Evolutionary conservation across 2,329 filamentous ascomycete genomes (phyloP), one percentile per base, ranked within the genome.

Genomic region (Microthyrium microscopicum): DNA sequence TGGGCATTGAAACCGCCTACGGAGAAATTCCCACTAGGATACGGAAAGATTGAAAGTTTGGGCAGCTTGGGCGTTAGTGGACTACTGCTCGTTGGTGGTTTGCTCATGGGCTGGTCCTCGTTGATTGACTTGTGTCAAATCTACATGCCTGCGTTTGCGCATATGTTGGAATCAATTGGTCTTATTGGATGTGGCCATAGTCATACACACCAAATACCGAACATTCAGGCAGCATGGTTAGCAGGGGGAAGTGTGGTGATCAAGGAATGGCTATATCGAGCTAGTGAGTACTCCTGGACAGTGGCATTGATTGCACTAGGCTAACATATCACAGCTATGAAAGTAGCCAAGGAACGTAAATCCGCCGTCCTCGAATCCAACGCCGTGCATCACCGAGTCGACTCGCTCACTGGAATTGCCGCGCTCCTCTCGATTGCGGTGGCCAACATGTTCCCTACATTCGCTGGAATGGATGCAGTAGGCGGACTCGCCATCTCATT

Each of bases 191-290:
- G 82, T 48, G 62, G 66, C 38, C 74, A 79, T 51, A 61, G 54
- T 16, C 41, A 43, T 26, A 37, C 29, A 26, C 59, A 62, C 44
- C 40, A 49, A 5, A 51, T 55, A 4, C 89, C 89, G 0, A 92
- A 82, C 54, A 69, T 98, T 43, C 85, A 95, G 53, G 89, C 89
- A 16, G 87, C 82, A 5, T 98, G 89, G 89, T 61, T 98, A 39
- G 87, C 89, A 22, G 78, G 72, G 26, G 87, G 82, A 15, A 93
- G 83, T 2, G 89, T 98, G 37, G 56, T 83, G 18, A 63, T 95
- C 47, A 98, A 98, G 58, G 89, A 98, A 57, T 98, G 85, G 82
- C 63, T 98, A 18, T 98, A 95, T 52, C 77, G 79, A 62, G 83
- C 87, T 42, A 98, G 87, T 89, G 29, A 22, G 37, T 38, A 4